Conservation (phyloP, 1,139 yeast genomes). For the Geotrichum reessii region DNA sequence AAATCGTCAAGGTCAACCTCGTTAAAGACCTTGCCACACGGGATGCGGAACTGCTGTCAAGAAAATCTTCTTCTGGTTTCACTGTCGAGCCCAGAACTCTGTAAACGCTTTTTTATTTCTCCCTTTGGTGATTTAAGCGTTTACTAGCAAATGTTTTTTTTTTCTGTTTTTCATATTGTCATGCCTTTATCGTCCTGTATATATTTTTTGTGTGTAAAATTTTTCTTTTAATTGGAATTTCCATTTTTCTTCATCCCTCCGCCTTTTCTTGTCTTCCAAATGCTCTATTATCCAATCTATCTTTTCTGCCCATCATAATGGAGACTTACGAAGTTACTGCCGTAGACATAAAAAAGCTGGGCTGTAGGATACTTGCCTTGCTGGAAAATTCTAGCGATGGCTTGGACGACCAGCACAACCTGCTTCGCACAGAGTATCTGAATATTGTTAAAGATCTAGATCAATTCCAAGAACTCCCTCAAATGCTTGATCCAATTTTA, state of each 20-base stretch:
- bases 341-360: neutral
- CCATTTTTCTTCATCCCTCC: neutral
- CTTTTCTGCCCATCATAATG: neutral
- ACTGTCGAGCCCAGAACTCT: conserved; percentile 7
- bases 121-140: neutral
- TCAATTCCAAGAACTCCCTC: conserved; percentile 35
- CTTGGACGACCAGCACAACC: neutral
- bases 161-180: neutral
- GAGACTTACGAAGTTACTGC: neutral
- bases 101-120: neutral
- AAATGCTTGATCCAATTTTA: conserved; percentile 34
- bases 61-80: conserved; percentile 16
- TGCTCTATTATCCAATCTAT: neutral
- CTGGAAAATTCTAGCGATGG: neutral
- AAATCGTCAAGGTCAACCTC: conserved; percentile 78
- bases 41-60: conserved; percentile 8
- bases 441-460: conserved; percentile 7
- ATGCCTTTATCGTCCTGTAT: neutral
- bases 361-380: neutral
- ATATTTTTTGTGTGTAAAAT: neutral
- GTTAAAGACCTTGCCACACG: conserved; percentile 40
- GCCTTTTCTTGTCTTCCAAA: neutral
- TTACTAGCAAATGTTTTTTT: neutral
- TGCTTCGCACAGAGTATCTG: neutral
- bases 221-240: neutral